A percentile compares a stretch with the other conserved stretches of the same genome.
phyloP scores from a whole-genome alignment of 2,329 filamentous ascomycete genomes.

The Beauveria varroae region DNA sequence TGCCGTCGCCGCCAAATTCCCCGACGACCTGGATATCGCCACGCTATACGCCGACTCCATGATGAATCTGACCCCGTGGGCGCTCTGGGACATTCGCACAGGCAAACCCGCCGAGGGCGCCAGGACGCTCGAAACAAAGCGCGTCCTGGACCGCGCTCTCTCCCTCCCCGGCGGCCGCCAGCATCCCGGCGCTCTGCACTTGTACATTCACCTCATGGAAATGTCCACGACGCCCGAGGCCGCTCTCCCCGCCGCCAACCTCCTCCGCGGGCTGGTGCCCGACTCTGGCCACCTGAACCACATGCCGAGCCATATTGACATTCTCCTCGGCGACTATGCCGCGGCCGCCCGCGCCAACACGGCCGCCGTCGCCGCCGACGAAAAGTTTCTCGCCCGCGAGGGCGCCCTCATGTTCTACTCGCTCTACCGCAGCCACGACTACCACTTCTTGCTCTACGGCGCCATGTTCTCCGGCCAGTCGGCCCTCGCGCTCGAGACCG shows the following conservation, averaged over 20 bases:
- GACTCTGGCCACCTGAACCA: constrained; percentile 62
- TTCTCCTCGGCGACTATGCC: constrained; percentile 64
- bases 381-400: constrained; percentile 51
- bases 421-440: constrained; percentile 66
- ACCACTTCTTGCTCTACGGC: constrained; percentile 68
- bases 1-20: constrained; percentile 26
- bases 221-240: constrained; percentile 57
- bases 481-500: constrained; percentile 53
- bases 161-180: constrained; percentile 27
- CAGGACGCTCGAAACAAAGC: constrained; percentile 25
- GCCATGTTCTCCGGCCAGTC: constrained; percentile 70
- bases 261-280: constrained; percentile 53
- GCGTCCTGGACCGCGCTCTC: constrained; percentile 39
- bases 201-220: constrained; percentile 71
- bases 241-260: constrained; percentile 49
- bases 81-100: constrained; percentile 33
- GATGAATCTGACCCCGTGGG: constrained; percentile 42
- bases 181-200: constrained; percentile 65
- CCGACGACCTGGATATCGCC: constrained; percentile 32
- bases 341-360: constrained; percentile 59
- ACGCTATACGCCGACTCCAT: constrained; percentile 34
- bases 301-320: constrained; percentile 73
- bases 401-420: constrained; percentile 68
- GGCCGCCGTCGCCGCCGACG: constrained; percentile 59
- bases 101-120: constrained; percentile 25